A percentile compares a stretch with the other conserved stretches of the same genome.
phyloP scores from a whole-genome alignment of 2,329 filamentous ascomycete species.

The Trichoderma atrobrunneum region DNA sequence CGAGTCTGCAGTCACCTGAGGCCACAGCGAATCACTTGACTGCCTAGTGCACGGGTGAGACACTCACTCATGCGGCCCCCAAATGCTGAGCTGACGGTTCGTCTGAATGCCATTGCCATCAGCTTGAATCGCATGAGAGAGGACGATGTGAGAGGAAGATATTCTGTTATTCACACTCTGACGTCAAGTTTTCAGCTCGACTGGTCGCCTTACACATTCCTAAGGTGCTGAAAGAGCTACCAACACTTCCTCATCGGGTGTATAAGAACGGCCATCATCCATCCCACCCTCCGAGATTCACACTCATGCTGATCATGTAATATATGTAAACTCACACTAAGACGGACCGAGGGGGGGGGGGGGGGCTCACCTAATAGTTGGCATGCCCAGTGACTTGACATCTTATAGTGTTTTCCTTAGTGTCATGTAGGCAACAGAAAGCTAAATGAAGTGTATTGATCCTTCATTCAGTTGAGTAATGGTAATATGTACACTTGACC shows the following conservation, averaged over 20 bases:
- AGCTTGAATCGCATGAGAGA: neutral
- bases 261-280: neutral
- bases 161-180: neutral
- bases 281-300: neutral
- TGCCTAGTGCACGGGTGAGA: slow-evolving; percentile 9
- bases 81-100: neutral
- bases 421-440: neutral
- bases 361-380: neutral
- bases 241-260: neutral
- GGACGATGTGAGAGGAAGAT: neutral
- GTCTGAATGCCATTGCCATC: neutral
- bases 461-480: neutral
- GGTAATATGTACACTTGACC: neutral
- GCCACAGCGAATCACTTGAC: slow-evolving; percentile 16
- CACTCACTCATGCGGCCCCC: slow-evolving; percentile 4
- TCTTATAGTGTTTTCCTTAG: neutral
- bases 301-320: neutral
- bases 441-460: neutral
- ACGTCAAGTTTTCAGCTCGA: neutral
- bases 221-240: neutral
- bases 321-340: neutral
- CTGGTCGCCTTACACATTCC: neutral
- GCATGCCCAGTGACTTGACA: neutral
- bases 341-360: neutral
- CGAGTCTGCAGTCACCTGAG: slow-evolving; percentile 10